phyloP scores from a whole-genome alignment of 306 rosid species.

The Ormosia semicastrata region DNA sequence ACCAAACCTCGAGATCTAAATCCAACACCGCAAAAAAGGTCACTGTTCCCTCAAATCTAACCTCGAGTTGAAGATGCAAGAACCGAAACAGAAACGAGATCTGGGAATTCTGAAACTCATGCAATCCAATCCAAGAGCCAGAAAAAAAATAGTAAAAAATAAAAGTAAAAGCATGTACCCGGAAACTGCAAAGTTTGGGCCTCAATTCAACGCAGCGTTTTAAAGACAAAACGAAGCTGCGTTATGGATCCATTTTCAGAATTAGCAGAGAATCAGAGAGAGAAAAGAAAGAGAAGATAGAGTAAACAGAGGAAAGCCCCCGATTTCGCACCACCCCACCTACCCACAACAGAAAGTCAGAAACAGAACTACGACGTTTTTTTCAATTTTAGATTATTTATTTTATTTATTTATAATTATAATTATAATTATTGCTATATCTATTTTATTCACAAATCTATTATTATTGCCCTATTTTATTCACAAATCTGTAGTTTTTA shows the following conservation, averaged over 20 bases:
- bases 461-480: not conserved
- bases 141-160: not conserved
- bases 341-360: constrained; percentile 30
- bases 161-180: not conserved
- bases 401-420: not conserved
- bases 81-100: constrained; percentile 38
- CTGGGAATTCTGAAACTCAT: constrained; percentile 30
- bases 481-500: not conserved
- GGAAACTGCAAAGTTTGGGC: constrained; percentile 18
- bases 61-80: constrained; percentile 11
- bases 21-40: not conserved
- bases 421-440: not conserved
- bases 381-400: constrained; percentile 29
- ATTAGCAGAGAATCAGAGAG: constrained; percentile 33
- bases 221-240: constrained; percentile 1
- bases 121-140: constrained; percentile 30
- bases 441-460: not conserved
- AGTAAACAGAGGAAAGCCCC: constrained; percentile 41
- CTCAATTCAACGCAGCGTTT: constrained; percentile 36
- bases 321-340: constrained; percentile 59
- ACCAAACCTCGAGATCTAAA: constrained; percentile 46
- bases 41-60: constrained; percentile 23
- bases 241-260: constrained; percentile 51
- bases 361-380: constrained; percentile 19
- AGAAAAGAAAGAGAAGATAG: not conserved